phyloP scores from a whole-genome alignment of 164 flowering plant species.

The Vitis amurensis region DNA sequence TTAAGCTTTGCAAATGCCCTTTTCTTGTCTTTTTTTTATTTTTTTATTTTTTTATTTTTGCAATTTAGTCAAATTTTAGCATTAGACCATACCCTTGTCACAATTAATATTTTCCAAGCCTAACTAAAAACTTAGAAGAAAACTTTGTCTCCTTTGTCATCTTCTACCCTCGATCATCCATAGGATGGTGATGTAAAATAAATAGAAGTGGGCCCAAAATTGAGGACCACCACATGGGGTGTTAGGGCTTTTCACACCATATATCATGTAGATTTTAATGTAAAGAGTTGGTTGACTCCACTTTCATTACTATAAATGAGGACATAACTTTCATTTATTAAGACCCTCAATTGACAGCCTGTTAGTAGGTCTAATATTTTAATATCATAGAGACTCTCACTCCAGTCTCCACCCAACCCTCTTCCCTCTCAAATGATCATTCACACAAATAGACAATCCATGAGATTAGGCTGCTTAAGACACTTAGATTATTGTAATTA shows the following conservation, averaged over 20 bases:
- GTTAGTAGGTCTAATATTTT: slow-evolving; percentile 23
- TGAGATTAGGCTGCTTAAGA: too few relatives aligned
- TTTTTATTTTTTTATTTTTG: too few relatives aligned
- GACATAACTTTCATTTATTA: slow-evolving; percentile 16
- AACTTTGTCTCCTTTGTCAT: background rate
- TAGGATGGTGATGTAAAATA: slow-evolving; percentile 5
- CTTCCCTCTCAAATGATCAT: too few relatives aligned
- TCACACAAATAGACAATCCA: too few relatives aligned
- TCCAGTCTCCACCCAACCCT: too few relatives aligned
- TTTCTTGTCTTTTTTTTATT: too few relatives aligned
- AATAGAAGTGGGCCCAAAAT: slow-evolving; percentile 13
- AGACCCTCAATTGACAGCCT: slow-evolving; percentile 26
- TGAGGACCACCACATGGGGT: slow-evolving; percentile 26
- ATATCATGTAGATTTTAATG: slow-evolving; percentile 1
- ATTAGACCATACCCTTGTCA: too few relatives aligned
- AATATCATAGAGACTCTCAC: background rate
- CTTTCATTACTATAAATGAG: slow-evolving; percentile 7
- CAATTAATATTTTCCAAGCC: too few relatives aligned
- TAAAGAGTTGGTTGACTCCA: slow-evolving; percentile 22
- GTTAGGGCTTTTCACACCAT: slow-evolving; percentile 23
- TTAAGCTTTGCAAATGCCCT: too few relatives aligned
- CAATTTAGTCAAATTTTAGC: too few relatives aligned
- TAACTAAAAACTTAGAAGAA: too few relatives aligned
- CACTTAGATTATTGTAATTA: too few relatives aligned
- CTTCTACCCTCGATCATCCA: slow-evolving; percentile 4